phyloP scores from a whole-genome alignment of 192 early-diverging fungal genomes.

The Diversispora eburnea region DNA sequence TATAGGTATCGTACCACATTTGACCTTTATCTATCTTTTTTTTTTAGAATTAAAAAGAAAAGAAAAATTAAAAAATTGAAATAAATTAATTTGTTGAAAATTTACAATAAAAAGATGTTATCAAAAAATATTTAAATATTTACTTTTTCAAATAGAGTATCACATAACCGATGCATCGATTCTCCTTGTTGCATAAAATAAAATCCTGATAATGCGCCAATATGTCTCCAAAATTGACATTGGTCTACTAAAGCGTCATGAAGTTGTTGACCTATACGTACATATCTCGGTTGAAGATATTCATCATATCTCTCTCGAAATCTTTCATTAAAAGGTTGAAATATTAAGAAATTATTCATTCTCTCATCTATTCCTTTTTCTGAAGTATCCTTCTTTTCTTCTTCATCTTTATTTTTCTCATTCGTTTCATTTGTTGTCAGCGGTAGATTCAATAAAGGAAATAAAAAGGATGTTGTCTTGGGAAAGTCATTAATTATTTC shows the following conservation, averaged over 20 bases:
- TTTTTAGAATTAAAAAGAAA: not conserved
- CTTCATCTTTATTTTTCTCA: not conserved
- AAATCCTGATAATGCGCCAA: slow-evolving; percentile 32
- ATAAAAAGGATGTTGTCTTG: not conserved
- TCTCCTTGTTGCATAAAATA: slow-evolving; percentile 42
- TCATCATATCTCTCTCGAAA: slow-evolving; percentile 20
- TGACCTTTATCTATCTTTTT: slow-evolving; percentile 37
- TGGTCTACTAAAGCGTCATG: slow-evolving; percentile 28
- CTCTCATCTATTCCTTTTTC: not conserved
- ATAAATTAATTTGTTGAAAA: not conserved
- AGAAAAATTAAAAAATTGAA: not conserved
- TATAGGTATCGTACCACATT: slow-evolving; percentile 37
- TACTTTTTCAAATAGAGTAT: slow-evolving; percentile 32
- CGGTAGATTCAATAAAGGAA: slow-evolving; percentile 6
- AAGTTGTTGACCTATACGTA: slow-evolving; percentile 26
- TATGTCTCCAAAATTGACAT: slow-evolving; percentile 30
- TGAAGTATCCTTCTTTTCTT: not conserved
- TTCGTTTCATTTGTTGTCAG: not conserved
- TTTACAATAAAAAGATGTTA: too few species aligned
- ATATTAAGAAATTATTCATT: not conserved
- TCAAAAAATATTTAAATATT: not conserved
- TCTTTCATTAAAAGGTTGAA: slow-evolving; percentile 21
- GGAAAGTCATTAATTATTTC: not conserved
- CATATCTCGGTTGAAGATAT: slow-evolving; percentile 36
- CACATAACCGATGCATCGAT: slow-evolving; percentile 38